Evolutionary conservation across 257 asterid species (phyloP), one percentile per base, ranked within the genome.

Genomic region (Solanum pennellii): DNA sequence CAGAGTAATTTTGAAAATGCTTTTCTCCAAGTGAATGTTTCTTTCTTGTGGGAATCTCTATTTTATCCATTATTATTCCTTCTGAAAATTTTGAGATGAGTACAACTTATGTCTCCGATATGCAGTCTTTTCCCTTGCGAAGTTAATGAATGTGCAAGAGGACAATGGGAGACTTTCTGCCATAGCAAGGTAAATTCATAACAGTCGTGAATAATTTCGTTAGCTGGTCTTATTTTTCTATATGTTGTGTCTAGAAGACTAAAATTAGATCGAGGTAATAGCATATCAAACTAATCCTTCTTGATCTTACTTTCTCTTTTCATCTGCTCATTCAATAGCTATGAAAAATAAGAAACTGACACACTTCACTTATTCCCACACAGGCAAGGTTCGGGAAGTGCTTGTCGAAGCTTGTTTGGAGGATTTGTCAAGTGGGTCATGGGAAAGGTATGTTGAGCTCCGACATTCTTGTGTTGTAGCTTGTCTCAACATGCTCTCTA

Each of bases 401-500:
- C 99, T 89, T 97, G 99, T 87, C 99, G 99, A 89, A 96, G 99
- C 87, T 91, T 97, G 80, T 97, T 85, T 88, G 99, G 99, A 88
- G 99, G 99, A 90, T 97, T 97, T 93, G 99, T 96, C 87, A 96
- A 97, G 95, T 97, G 99, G 99, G 91, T 92, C 89, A 97, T 97
- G 99, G 99, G 99, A 89, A 93, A 94, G 88, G 99, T 96, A 93
- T 21, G 91, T 89, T 20, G 82, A 77, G 31, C 90, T 84, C 42
- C 68, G 74, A 44, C 27, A 4, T 47, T 83, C 68, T 68, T 44
- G 23, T 79, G 12, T 85, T 31, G 41, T 83, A 16, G 42, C 45
- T 71, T 85, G 75, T 60, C 77, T 21, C 33, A 27, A 13, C 71
- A 23, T 86, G 29, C 79, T n/a, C 5, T 45, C 44, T 45, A 29